These are phyloP conservation scores for Salix udensis DNA, from an alignment of 345 rosid genomes.

Conservation along the genomic window DNA sequence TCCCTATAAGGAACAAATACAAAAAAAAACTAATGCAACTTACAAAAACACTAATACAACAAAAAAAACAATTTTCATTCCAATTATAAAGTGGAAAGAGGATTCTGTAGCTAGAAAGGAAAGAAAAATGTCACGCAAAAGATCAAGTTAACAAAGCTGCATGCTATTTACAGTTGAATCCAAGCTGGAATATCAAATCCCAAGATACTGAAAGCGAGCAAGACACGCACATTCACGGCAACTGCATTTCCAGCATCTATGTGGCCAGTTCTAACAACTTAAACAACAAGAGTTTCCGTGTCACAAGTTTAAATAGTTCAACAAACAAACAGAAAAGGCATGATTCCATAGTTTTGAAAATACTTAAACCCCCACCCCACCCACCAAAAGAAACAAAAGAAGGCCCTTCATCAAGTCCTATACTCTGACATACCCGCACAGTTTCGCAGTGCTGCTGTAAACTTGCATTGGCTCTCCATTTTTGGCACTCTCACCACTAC, in stretches of 20 bases:
- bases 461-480: conserved; percentile 64
- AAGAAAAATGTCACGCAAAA: background rate
- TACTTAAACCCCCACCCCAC: conserved; percentile 9
- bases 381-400: background rate
- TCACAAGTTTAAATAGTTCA: background rate
- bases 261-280: background rate
- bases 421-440: conserved; percentile 78
- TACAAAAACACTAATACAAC: background rate
- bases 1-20: background rate
- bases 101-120: background rate
- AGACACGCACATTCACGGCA: background rate
- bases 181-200: background rate
- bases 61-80: background rate
- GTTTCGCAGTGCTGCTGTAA: conserved; percentile 82
- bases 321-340: background rate
- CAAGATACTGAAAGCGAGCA: background rate
- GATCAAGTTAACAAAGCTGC: background rate
- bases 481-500: conserved; percentile 59
- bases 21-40: background rate
- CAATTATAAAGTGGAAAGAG: background rate
- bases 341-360: background rate
- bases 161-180: background rate
- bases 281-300: background rate
- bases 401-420: background rate
- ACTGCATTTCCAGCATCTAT: background rate